phyloP scores from a whole-genome alignment of 495 filamentous ascomycete genomes.

The Cetradonia linearis region DNA sequence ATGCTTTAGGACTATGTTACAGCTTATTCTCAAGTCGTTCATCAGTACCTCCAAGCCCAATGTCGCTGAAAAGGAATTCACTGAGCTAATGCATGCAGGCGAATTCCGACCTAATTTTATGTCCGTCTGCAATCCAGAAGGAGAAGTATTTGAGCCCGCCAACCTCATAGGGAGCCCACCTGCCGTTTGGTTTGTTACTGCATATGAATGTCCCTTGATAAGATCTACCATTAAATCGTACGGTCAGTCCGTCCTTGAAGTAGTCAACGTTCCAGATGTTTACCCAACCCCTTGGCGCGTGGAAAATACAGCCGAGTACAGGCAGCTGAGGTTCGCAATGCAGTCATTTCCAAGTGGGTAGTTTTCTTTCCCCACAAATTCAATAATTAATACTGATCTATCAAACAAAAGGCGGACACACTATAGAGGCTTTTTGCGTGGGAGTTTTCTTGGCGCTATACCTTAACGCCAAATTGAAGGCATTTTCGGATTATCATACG shows the following conservation, averaged over 20 bases:
- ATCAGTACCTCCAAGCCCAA: slow-evolving; percentile 3
- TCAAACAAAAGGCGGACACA: slow-evolving; percentile 37
- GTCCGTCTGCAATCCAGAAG: slow-evolving; percentile 12
- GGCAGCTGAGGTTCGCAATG: slow-evolving; percentile 27
- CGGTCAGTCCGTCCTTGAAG: background rate
- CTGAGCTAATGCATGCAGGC: slow-evolving; percentile 1
- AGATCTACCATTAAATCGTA: background rate
- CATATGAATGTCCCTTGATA: background rate
- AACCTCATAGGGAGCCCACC: background rate
- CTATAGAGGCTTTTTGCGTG: slow-evolving; percentile 48
- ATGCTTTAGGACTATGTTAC: slow-evolving; percentile 13
- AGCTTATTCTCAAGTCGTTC: slow-evolving; percentile 17
- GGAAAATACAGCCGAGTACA: background rate
- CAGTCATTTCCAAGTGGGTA: slow-evolving; percentile 45
- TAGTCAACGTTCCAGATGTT: background rate
- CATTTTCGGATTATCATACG: slow-evolving; percentile 45
- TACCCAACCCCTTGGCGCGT: background rate
- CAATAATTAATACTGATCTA: no score
- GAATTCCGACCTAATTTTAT: slow-evolving; percentile 19
- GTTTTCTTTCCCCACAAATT: no score
- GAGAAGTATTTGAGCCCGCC: background rate
- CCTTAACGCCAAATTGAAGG: slow-evolving; percentile 56
- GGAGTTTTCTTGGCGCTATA: slow-evolving; percentile 50
- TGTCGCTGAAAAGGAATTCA: background rate
- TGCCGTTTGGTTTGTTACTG: background rate